phyloP scores from a whole-genome alignment of 1,139 yeast genomes.

The Lodderomyces jiufengensis region DNA sequence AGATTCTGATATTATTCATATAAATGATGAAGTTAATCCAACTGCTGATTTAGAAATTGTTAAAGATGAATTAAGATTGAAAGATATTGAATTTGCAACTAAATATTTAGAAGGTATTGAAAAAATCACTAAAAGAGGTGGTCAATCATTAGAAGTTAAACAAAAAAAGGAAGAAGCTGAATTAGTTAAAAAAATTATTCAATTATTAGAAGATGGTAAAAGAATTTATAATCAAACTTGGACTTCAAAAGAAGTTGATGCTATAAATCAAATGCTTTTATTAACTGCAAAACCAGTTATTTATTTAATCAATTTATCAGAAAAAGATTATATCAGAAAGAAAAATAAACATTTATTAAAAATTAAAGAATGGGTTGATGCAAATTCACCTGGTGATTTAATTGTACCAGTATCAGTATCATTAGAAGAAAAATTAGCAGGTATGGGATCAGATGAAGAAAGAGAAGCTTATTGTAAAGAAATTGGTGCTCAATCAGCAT shows the following conservation, averaged over 20 bases:
- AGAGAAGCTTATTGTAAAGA: conserved; percentile 86
- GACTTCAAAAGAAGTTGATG: conserved; percentile 87
- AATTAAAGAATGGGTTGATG: conserved; percentile 97
- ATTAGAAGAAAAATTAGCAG: conserved; percentile 89
- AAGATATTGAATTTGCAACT: conserved; percentile 92
- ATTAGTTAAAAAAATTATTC: conserved; percentile 72
- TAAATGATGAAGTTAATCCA: conserved; percentile 97
- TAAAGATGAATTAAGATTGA: conserved; percentile 86
- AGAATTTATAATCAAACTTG: conserved; percentile 90
- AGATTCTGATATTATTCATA: conserved; percentile 96
- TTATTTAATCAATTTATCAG: conserved; percentile 90
- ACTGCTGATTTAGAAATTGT: conserved; percentile 92
- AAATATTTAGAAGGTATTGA: conserved; percentile 86
- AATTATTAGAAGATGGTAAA: conserved; percentile 74
- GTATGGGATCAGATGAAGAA: conserved; percentile 86
- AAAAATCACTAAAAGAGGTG: conserved; percentile 89
- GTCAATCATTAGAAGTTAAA: conserved; percentile 93
- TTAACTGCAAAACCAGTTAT: conserved; percentile 96
- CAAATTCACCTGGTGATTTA: conserved; percentile 88
- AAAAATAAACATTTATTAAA: conserved; percentile 90
- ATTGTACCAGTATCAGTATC: conserved; percentile 93
- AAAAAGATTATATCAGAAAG: conserved; percentile 92
- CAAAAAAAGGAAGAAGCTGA: conserved; percentile 90
- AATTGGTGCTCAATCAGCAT: conserved; percentile 78
- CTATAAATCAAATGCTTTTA: conserved; percentile 80